Conservation (phyloP, 176 grass and related monocot genomes). For the Coix lacrymajobi region DNA sequence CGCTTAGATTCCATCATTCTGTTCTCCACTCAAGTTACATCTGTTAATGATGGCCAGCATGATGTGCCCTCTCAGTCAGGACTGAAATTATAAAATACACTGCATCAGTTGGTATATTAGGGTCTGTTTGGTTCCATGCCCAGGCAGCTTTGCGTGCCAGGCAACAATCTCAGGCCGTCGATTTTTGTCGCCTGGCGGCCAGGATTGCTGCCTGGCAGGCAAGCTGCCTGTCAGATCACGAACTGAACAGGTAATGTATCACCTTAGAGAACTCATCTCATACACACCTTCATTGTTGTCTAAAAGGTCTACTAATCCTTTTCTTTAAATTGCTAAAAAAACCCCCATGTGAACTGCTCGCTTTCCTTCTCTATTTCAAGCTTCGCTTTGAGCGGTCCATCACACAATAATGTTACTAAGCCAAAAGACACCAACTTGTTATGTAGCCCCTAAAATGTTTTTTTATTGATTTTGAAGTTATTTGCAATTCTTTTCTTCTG, state of each 20-base stretch:
- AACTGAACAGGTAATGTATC: background rate
- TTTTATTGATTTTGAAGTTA: background rate
- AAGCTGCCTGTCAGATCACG: background rate
- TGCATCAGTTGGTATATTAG: background rate
- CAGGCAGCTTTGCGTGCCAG: background rate
- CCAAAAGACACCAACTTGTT: conserved; percentile 17
- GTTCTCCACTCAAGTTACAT: conserved; percentile 10
- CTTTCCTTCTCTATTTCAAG: conserved; percentile 20
- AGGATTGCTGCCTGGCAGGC: background rate
- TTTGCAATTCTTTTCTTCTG: background rate
- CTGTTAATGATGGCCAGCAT: conserved; percentile 1
- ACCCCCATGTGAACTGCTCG: conserved; percentile 14
- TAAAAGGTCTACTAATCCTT: background rate
- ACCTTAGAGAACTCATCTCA: conserved; percentile 12
- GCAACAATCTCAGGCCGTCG: background rate
- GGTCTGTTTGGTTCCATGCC: background rate
- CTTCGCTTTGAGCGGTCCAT: conserved; percentile 25
- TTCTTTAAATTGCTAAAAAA: conserved; percentile 29
- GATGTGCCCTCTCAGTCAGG: background rate
- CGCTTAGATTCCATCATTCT: background rate
- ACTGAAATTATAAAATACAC: background rate
- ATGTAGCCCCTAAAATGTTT: background rate
- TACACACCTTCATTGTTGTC: conserved; percentile 5
- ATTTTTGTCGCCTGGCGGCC: background rate
- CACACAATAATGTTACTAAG: conserved; percentile 23